These are phyloP conservation scores for Plectosphaerella cucumerina DNA, from an alignment of 2,329 filamentous ascomycete genomes.

Conservation along the genomic window DNA sequence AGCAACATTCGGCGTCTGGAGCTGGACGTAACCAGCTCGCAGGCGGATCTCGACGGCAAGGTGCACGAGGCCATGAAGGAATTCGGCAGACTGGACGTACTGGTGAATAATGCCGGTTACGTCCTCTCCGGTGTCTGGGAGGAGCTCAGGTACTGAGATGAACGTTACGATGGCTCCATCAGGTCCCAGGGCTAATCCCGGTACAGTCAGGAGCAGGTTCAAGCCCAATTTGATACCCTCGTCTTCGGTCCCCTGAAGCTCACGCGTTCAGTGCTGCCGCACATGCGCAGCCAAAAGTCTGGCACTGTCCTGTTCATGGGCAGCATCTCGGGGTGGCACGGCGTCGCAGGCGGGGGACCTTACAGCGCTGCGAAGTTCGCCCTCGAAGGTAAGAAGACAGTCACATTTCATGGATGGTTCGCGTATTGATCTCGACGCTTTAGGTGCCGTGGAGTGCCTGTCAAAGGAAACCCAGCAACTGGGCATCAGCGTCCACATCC, in stretches of 20 bases:
- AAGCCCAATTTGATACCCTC: slow-evolving; percentile 25
- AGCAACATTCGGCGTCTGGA: not conserved
- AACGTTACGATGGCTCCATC: not conserved
- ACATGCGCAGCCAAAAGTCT: slow-evolving; percentile 20
- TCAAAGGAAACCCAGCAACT: slow-evolving; percentile 18
- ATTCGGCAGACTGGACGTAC: slow-evolving; percentile 1
- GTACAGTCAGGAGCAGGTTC: slow-evolving; percentile 18
- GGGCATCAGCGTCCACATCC: slow-evolving; percentile 23
- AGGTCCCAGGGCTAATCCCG: not conserved
- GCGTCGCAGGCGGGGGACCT: slow-evolving; percentile 21
- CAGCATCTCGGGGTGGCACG: slow-evolving; percentile 28
- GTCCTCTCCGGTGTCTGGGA: slow-evolving; percentile 1
- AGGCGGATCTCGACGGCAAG: not conserved
- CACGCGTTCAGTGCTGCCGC: slow-evolving; percentile 25
- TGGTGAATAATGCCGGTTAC: slow-evolving; percentile 4
- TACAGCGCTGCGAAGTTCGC: slow-evolving; percentile 28
- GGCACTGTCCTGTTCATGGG: slow-evolving; percentile 28
- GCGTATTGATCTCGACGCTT: not conserved
- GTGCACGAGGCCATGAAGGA: not conserved
- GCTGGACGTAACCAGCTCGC: not conserved
- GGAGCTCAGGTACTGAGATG: not conserved
- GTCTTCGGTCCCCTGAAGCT: slow-evolving; percentile 32
- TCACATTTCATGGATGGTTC: not conserved
- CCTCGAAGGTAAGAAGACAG: slow-evolving; percentile 17
- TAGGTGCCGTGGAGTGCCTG: slow-evolving; percentile 19